phyloP scores from a whole-genome alignment of 192 early-diverging fungal genomes.

The Entomortierella lignicola region DNA sequence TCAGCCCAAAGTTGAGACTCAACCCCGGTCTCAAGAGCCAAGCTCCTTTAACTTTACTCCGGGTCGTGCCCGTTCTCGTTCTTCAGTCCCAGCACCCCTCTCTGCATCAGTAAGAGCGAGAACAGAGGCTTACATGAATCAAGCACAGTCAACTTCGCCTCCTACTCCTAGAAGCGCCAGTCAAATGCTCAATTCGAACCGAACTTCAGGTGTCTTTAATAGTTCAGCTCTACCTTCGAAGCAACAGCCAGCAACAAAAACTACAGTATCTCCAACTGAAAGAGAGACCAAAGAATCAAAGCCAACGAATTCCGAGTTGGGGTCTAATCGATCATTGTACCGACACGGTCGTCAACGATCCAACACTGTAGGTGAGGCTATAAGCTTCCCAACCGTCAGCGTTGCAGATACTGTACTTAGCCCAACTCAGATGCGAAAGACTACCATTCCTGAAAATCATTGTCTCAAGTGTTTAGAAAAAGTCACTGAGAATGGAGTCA shows the following conservation, averaged over 20 bases:
- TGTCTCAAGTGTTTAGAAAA: conserved; percentile 57
- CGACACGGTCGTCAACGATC: conserved; percentile 47
- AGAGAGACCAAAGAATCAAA: conserved; percentile 12
- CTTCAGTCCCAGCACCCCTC: conserved; percentile 16
- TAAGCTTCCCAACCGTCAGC: conserved; percentile 26
- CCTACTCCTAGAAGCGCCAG: conserved; percentile 2
- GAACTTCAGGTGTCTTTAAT: conserved; percentile 1
- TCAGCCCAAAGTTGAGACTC: not conserved
- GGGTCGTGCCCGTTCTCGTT: conserved; percentile 26
- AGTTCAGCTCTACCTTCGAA: not conserved
- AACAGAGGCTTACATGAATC: conserved; percentile 44
- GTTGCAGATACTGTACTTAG: conserved; percentile 6
- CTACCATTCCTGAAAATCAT: conserved; percentile 21
- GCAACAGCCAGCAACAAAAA: not conserved
- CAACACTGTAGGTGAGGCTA: conserved; percentile 41
- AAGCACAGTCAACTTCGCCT: conserved; percentile 9
- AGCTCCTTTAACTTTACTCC: not conserved
- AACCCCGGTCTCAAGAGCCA: not conserved
- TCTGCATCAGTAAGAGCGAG: conserved; percentile 28
- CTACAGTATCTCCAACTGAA: not conserved
- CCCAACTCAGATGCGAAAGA: conserved; percentile 9
- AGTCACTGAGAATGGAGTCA: conserved; percentile 53
- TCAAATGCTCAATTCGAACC: conserved; percentile 4
- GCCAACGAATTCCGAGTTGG: not conserved
- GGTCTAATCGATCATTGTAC: conserved; percentile 7